phyloP scores from a whole-genome alignment of 176 grass and related monocot genomes.

The Otatea glauca region DNA sequence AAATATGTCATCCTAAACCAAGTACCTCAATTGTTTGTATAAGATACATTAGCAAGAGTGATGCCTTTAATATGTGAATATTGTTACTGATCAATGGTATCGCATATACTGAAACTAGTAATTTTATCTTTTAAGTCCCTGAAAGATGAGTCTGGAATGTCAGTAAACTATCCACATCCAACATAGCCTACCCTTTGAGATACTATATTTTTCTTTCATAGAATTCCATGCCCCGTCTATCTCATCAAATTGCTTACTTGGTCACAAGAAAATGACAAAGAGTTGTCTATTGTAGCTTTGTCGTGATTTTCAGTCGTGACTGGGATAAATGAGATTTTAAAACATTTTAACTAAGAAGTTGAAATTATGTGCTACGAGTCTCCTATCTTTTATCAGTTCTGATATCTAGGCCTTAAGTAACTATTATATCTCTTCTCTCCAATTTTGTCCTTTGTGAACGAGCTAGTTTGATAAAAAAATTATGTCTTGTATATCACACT shows the following conservation, averaged over 20 bases:
- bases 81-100: neutral
- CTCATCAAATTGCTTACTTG: conserved; percentile 24
- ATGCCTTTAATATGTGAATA: conserved; percentile 19
- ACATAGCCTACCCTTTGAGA: neutral
- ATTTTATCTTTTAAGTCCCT: conserved; percentile 3
- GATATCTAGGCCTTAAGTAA: conserved; percentile 12
- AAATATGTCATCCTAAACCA: conserved; percentile 37
- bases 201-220: neutral
- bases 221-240: neutral
- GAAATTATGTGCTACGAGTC: neutral
- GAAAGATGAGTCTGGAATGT: neutral
- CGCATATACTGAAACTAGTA: conserved; percentile 37
- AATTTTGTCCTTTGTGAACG: conserved; percentile 11
- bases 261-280: neutral
- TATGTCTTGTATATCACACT: conserved; percentile 38
- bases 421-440: neutral
- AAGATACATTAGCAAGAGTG: conserved; percentile 26
- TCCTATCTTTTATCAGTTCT: neutral
- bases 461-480: conserved; percentile 3
- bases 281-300: conserved; percentile 26
- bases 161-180: neutral
- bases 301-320: conserved; percentile 6
- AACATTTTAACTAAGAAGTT: conserved; percentile 13
- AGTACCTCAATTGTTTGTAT: conserved; percentile 11
- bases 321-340: conserved; percentile 16